Base-by-base conservation (phyloP, 805 yeast species). In the Metschnikowia drakensbergensis region DNA sequence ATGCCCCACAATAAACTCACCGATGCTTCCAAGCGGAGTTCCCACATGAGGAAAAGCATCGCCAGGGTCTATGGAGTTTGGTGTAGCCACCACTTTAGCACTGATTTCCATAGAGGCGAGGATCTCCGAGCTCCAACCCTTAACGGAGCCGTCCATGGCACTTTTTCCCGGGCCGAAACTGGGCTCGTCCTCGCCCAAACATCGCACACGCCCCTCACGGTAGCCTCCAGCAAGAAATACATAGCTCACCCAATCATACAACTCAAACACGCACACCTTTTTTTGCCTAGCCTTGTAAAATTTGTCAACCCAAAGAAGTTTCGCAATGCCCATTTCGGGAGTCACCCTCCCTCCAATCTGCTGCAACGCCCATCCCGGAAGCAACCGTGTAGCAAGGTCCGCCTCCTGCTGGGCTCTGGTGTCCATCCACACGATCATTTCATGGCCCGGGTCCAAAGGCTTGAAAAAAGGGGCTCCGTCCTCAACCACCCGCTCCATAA, bases 401-500 rank as follows among this genome's bases (percentile, higher is more conserved):
- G 72, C 60, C 50, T 78, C 73, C 1, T 57, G 36, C 3, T 48
- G 54, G 2, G 81, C 66, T 27, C 80, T 64, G 17, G 71, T 65
- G 55, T 81, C 85, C 85, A 81, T 81, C 86, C 86, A 81, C 42
- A 81, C 68, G 4, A 81, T 65, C 3, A 81, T 68, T 53, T 78
- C 77, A 32, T 71, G 68, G 5, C 55, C 55, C 4, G 39, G 50
- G 31, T 39, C 53, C 17, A 68, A 69, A 4, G 76, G 63, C 37
- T 53, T 61, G 11, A 78, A 75, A 22, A 41, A 54, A 11, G 62
- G 45, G 17, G 46, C 43, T 7, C 57, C 58, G 2, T 49, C 51
- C 1, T 45, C 46, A 0, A 34, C 35, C 2, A 54, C 48, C 29
- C 58, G 58, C 47, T 58, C 54, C 56, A 69, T 61, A 1, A 80